These are phyloP conservation scores for Craspedostauros australis DNA, from an alignment of 108 stramenopile genomes.

Conservation along the genomic window DNA sequence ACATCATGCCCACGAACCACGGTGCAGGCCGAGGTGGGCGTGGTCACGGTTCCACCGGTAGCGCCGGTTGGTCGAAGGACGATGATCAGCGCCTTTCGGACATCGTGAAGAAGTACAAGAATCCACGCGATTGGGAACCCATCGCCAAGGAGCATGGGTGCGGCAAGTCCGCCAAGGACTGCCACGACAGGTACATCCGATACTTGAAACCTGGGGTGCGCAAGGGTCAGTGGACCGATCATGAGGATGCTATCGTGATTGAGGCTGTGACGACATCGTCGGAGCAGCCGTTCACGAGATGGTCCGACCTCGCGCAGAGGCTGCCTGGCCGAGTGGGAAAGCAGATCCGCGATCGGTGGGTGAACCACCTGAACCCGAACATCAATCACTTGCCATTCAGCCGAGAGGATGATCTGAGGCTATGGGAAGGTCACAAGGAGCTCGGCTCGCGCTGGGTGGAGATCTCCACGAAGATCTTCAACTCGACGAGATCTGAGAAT, in stretches of 20 bases:
- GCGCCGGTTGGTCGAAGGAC: constrained; percentile 58
- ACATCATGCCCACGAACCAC: constrained; percentile 36
- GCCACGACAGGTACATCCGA: constrained; percentile 79
- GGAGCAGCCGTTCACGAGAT: constrained; percentile 81
- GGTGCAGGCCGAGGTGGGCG: constrained; percentile 2
- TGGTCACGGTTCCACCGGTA: constrained; percentile 9
- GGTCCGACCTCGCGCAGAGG: constrained; percentile 78
- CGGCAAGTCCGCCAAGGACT: constrained; percentile 59
- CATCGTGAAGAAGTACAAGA: constrained; percentile 83
- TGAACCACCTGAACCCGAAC: constrained; percentile 84
- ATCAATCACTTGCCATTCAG: constrained; percentile 78
- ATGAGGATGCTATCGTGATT: constrained; percentile 78
- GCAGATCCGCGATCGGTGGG: constrained; percentile 88
- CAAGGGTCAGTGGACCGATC: constrained; percentile 77
- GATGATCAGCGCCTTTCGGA: constrained; percentile 70
- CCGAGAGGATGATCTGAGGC: constrained; percentile 65
- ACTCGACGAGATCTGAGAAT: constrained; percentile 73
- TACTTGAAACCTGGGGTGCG: constrained; percentile 78
- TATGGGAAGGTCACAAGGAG: constrained; percentile 77
- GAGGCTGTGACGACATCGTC: constrained; percentile 65
- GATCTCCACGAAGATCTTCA: constrained; percentile 78
- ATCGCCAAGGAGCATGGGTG: constrained; percentile 68
- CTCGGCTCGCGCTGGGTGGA: constrained; percentile 85
- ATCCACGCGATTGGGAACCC: constrained; percentile 81
- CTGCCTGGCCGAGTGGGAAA: constrained; percentile 85